phyloP scores from a whole-genome alignment of 164 flowering plant genomes.

The Piper betle region DNA sequence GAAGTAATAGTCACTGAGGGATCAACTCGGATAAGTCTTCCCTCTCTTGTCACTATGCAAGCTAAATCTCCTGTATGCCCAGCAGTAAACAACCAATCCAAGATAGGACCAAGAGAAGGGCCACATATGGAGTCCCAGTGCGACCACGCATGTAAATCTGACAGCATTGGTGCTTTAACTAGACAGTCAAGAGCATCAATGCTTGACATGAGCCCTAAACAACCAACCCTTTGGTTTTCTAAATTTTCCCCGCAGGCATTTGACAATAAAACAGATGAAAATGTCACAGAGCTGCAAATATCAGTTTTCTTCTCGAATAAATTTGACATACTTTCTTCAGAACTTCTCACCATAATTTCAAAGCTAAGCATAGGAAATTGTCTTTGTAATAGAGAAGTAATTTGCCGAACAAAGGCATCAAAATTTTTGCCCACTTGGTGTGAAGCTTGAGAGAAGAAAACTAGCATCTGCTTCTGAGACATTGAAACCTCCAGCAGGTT shows the following conservation, averaged over 20 bases:
- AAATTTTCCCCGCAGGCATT: slow-evolving; percentile 10
- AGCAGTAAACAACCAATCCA: slow-evolving; percentile 60
- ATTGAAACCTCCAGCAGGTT: slow-evolving; percentile 43
- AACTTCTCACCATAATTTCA: slow-evolving; percentile 26
- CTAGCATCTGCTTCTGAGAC: slow-evolving; percentile 34
- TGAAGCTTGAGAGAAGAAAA: slow-evolving; percentile 54
- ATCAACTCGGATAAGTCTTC: slow-evolving; percentile 64
- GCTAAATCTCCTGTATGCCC: slow-evolving; percentile 42
- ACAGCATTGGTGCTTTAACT: slow-evolving; percentile 65
- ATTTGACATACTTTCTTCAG: slow-evolving; percentile 21
- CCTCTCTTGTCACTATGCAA: slow-evolving; percentile 64
- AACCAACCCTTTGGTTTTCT: slow-evolving; percentile 9
- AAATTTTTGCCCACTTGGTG: slow-evolving; percentile 28
- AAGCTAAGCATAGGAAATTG: slow-evolving; percentile 65
- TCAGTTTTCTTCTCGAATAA: slow-evolving; percentile 16
- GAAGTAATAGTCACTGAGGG: slow-evolving; percentile 51
- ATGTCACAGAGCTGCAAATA: slow-evolving; percentile 41
- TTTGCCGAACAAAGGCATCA: slow-evolving; percentile 27
- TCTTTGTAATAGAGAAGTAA: slow-evolving; percentile 36
- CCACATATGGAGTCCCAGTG: slow-evolving; percentile 85
- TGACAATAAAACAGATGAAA: slow-evolving; percentile 43
- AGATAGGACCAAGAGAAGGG: slow-evolving; percentile 81
- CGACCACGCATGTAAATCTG: slow-evolving; percentile 64
- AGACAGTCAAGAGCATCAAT: slow-evolving; percentile 63
- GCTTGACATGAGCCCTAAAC: slow-evolving; percentile 25